Evolutionary conservation across 306 rosid genomes (phyloP).

Genomic region (Glycine soja): DNA sequence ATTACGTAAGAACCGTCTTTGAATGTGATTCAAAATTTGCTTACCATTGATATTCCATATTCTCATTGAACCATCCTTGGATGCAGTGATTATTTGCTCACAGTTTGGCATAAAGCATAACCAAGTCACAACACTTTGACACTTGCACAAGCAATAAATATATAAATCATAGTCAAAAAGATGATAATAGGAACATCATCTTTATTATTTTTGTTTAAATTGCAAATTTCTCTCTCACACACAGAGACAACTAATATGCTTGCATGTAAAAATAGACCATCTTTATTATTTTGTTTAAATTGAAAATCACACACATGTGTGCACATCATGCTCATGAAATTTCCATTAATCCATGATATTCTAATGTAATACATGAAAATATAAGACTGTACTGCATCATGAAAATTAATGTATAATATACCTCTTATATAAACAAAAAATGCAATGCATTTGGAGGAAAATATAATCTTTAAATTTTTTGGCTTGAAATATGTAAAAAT

Average conservation of each 20-base stretch:
- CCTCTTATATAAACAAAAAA: conserved; percentile 31
- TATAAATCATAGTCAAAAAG: conserved; percentile 11
- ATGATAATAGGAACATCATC: background rate
- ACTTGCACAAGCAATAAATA: conserved; percentile 39
- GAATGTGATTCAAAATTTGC: conserved; percentile 32
- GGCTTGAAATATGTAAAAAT: conserved; percentile 30
- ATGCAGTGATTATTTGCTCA: conserved; percentile 89
- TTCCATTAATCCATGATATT: conserved; percentile 5
- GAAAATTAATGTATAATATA: conserved; percentile 6
- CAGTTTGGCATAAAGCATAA: conserved; percentile 89
- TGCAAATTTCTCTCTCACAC: background rate
- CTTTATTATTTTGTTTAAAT: too few relatives aligned
- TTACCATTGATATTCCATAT: conserved; percentile 98
- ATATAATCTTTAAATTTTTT: background rate
- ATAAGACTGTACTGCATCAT: conserved; percentile 14
- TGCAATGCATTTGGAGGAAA: conserved; percentile 7
- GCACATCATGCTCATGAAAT: background rate
- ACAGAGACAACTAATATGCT: background rate
- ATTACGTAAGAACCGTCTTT: too few relatives aligned
- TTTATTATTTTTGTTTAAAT: conserved; percentile 20
- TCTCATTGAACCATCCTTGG: conserved; percentile 93
- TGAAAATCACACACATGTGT: too few relatives aligned
- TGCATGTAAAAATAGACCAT: background rate
- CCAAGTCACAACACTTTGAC: conserved; percentile 99
- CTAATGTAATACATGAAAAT: conserved; percentile 7